phyloP scores from a whole-genome alignment of 2,329 filamentous ascomycete genomes.

The Alternaria triticimaculans region DNA sequence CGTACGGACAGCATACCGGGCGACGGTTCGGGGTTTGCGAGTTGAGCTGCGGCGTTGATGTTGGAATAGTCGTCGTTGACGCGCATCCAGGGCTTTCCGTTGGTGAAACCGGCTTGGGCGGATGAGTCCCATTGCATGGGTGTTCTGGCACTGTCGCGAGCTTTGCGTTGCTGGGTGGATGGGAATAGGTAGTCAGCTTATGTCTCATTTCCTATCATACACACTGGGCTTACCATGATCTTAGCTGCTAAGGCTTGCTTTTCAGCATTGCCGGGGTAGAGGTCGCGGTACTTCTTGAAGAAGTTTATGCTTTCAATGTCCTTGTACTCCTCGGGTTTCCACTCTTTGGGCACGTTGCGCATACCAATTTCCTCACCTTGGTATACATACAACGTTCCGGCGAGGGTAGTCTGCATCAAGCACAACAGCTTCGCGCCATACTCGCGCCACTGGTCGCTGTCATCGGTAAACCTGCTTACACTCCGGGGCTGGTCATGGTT shows the following conservation, averaged over 20 bases:
- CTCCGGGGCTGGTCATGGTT: constrained; percentile 62
- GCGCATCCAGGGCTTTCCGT: constrained; percentile 66
- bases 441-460: constrained; percentile 55
- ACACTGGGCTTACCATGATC: constrained; percentile 44
- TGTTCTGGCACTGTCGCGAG: constrained; percentile 70
- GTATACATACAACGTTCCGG: constrained; percentile 58
- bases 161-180: constrained; percentile 56
- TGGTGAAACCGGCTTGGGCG: constrained; percentile 68
- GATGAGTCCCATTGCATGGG: constrained; percentile 71
- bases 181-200: background rate
- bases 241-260: constrained; percentile 38
- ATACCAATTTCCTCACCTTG: constrained; percentile 62
- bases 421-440: constrained; percentile 57
- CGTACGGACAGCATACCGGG: constrained; percentile 57
- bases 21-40: constrained; percentile 32
- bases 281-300: constrained; percentile 50
- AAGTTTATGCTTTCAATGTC: constrained; percentile 65
- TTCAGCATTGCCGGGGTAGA: constrained; percentile 36
- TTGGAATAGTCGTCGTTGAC: constrained; percentile 62
- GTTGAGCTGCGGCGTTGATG: constrained; percentile 65
- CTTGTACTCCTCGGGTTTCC: constrained; percentile 57
- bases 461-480: constrained; percentile 57
- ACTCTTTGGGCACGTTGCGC: constrained; percentile 54
- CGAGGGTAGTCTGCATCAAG: constrained; percentile 56
- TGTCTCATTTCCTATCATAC: background rate